phyloP scores from a whole-genome alignment of 148 eudicot species.

The Oxyria digyna region DNA sequence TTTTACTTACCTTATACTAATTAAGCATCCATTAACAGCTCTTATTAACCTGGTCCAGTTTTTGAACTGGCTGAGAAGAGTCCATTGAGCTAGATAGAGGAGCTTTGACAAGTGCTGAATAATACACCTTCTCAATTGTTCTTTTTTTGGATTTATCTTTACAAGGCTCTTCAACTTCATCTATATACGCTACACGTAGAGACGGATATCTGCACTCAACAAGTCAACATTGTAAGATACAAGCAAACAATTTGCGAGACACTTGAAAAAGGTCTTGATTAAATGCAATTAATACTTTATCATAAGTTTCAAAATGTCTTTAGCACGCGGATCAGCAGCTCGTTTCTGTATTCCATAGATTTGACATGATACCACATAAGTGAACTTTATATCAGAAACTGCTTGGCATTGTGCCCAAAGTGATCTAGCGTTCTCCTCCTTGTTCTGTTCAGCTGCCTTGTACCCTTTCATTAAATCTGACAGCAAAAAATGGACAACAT shows the following conservation, averaged over 20 bases:
- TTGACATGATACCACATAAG: constrained; percentile 65
- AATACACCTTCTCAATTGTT: constrained; percentile 44
- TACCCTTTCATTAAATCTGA: constrained; percentile 57
- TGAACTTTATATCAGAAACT: constrained; percentile 62
- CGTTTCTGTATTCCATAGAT: constrained; percentile 52
- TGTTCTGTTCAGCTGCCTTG: constrained; percentile 46
- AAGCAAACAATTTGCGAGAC: background rate
- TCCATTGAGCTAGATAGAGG: constrained; percentile 41
- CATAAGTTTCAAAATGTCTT: constrained; percentile 59
- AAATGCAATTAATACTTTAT: constrained; percentile 29
- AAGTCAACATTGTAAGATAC: background rate
- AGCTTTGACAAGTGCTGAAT: constrained; percentile 64
- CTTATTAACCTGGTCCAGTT: constrained; percentile 65
- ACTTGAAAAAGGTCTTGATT: background rate
- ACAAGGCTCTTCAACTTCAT: constrained; percentile 52
- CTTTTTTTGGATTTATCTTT: constrained; percentile 32
- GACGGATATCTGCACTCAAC: constrained; percentile 42
- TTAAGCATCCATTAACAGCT: no score
- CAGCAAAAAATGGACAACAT: background rate
- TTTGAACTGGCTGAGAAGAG: constrained; percentile 42
- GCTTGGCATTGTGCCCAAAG: constrained; percentile 52
- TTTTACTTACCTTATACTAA: no score
- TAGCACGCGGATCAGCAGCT: constrained; percentile 44
- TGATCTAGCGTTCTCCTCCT: constrained; percentile 43
- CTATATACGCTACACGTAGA: constrained; percentile 63